Evolutionary conservation across 495 filamentous ascomycete species (phyloP), one percentile per base, ranked within the genome.

Genomic region (Hypomontagnella submonticulosa): DNA sequence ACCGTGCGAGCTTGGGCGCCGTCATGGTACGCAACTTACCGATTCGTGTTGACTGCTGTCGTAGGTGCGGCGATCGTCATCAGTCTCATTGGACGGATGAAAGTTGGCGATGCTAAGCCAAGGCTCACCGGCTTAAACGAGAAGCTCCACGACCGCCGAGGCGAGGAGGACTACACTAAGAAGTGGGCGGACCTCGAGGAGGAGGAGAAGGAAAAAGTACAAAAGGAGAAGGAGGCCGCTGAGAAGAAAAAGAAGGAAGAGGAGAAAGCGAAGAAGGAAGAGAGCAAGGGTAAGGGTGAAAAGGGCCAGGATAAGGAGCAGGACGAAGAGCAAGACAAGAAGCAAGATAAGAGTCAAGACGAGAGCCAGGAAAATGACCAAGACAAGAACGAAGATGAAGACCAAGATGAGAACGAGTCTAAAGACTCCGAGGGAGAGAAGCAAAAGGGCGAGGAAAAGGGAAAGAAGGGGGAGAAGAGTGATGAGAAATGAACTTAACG

Each of bases 31-130:
- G 84, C 83, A 66, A 90, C 88, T 37, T 99, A 99, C 81, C 92
- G 95, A 51, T 99, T 97, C 76, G 90, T 97, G 9, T 84, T 99
- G 74, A 98, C 95, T 13, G 96, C 96, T 75, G 78, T 99, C 30
- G 95, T 98, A 54, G 96, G 95, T 42, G 84, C 84, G 43, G 90
- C 89, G 67, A 93, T 98, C 67, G 85, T 96, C n/a, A 80, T 92
- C 61, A 93, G 86, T 63, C 82, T 99, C 71, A 84, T 98, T 67
- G 93, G 92, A 36, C 85, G 95, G 58, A 91, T 93, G 69, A 88
- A 94, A 76, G 90, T 99, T 71, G 87, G 86, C 52, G 85, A 89
- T 59, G 78, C 76, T 38, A 68, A 73, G 4, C 57, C 69, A 13
- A 73, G 69, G 2, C 65, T 82, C 23, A 81, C 77, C 4, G 75